Evolutionary conservation across 345 rosid species (phyloP).

Genomic region (Citrus cavaleriei): DNA sequence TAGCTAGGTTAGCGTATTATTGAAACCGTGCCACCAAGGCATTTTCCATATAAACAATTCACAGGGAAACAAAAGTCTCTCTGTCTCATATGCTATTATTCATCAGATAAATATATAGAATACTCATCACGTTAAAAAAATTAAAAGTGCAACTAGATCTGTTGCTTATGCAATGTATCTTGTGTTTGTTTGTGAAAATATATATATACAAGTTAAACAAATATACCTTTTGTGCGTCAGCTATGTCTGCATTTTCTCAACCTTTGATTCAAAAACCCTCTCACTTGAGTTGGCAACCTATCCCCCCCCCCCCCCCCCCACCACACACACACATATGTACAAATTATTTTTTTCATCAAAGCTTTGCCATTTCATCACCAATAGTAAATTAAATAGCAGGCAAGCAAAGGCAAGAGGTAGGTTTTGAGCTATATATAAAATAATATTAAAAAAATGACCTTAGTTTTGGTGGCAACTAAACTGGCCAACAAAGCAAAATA

Average conservation of each 20-base stretch:
- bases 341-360: background rate
- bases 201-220: background rate
- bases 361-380: background rate
- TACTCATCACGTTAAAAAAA: conserved; percentile 24
- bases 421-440: background rate
- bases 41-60: too few species aligned
- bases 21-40: too few species aligned
- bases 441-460: background rate
- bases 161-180: conserved; percentile 26
- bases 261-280: background rate
- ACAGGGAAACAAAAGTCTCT: background rate
- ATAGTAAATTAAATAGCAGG: background rate
- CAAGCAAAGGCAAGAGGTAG: conserved; percentile 1
- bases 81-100: conserved; percentile 1
- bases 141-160: conserved; percentile 13
- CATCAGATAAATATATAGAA: conserved; percentile 19
- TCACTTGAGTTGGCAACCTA: conserved; percentile 18
- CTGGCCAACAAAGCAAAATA: background rate
- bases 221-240: background rate
- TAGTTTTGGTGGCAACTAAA: background rate
- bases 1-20: too few species aligned
- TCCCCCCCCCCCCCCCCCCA: too few species aligned
- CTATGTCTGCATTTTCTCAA: background rate
- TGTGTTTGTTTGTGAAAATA: background rate
- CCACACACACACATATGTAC: too few species aligned